Conservation (phyloP, 2,329 filamentous ascomycete species). For the Colletotrichum sp. region DNA sequence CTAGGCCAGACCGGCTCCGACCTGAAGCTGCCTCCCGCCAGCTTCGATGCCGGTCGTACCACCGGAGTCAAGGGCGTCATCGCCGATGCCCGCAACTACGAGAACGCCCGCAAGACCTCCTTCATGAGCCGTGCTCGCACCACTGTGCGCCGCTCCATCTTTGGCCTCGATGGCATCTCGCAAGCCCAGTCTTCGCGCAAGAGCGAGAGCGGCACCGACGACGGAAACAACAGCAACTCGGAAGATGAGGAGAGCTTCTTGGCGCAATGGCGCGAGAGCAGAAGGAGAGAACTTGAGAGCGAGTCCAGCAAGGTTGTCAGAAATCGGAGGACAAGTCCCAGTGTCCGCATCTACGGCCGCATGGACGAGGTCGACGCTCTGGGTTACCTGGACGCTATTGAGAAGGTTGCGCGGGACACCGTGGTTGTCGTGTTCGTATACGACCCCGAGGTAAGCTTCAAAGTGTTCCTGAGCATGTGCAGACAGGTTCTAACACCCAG, state of each 20-base stretch:
- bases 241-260: slow-evolving; percentile 83
- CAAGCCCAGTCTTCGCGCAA: slow-evolving; percentile 35
- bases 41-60: slow-evolving; percentile 71
- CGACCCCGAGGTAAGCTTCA: slow-evolving; percentile 76
- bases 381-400: slow-evolving; percentile 95
- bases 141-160: slow-evolving; percentile 58
- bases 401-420: slow-evolving; percentile 82
- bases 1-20: slow-evolving; percentile 49
- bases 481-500: slow-evolving; percentile 24
- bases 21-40: slow-evolving; percentile 66
- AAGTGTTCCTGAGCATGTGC: background rate
- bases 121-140: slow-evolving; percentile 58
- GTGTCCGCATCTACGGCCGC: slow-evolving; percentile 77
- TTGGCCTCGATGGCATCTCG: slow-evolving; percentile 45
- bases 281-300: slow-evolving; percentile 78
- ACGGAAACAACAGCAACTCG: slow-evolving; percentile 51
- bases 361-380: slow-evolving; percentile 86
- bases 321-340: slow-evolving; percentile 76
- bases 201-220: slow-evolving; percentile 53
- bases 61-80: slow-evolving; percentile 90
- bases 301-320: slow-evolving; percentile 60
- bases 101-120: slow-evolving; percentile 65
- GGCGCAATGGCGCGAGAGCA: slow-evolving; percentile 81
- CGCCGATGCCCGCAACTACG: slow-evolving; percentile 80
- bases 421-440: slow-evolving; percentile 94